Conservation (phyloP, 352 stramenopile genomes). For the Globisporangium spiculum region DNA sequence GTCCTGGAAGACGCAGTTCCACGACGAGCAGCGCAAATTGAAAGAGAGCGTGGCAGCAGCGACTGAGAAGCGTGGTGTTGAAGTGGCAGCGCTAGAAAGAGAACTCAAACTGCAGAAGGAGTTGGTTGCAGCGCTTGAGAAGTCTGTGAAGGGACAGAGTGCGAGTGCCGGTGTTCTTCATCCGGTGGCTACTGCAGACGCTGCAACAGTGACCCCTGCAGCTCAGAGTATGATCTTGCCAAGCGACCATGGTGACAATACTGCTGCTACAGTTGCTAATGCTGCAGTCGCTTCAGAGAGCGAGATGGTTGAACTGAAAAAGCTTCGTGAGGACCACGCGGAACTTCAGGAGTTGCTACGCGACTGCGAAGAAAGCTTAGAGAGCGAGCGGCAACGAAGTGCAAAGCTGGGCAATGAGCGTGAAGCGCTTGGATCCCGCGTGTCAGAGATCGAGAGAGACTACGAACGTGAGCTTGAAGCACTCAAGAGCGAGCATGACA, state of each 20-base stretch:
- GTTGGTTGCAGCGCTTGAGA: conserved; percentile 1
- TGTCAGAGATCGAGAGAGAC: conserved; percentile 4
- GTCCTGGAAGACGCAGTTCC: conserved; percentile 29
- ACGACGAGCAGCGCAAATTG: conserved; percentile 22
- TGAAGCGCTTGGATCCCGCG: conserved; percentile 3
- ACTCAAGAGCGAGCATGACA: conserved; percentile 4
- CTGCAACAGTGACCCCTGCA: not conserved
- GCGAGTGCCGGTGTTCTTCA: not conserved
- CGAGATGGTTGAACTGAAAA: not conserved
- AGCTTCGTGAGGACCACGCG: not conserved
- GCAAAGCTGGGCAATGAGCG: conserved; percentile 1
- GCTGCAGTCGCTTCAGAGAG: not conserved
- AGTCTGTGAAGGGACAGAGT: not conserved
- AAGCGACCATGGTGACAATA: not conserved
- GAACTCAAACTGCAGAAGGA: conserved; percentile 13
- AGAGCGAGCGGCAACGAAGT: conserved; percentile 7
- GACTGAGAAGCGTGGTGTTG: conserved; percentile 15
- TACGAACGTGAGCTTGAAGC: conserved; percentile 3
- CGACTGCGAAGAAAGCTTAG: conserved; percentile 1
- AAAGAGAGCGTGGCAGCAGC: conserved; percentile 16
- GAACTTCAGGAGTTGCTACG: conserved; percentile 5
- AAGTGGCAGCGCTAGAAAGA: conserved; percentile 12
- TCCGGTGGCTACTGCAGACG: not conserved
- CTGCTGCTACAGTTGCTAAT: not conserved
- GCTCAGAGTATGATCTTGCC: not conserved